Conservation (phyloP, 805 yeast species). For the Naumovozyma baii region DNA sequence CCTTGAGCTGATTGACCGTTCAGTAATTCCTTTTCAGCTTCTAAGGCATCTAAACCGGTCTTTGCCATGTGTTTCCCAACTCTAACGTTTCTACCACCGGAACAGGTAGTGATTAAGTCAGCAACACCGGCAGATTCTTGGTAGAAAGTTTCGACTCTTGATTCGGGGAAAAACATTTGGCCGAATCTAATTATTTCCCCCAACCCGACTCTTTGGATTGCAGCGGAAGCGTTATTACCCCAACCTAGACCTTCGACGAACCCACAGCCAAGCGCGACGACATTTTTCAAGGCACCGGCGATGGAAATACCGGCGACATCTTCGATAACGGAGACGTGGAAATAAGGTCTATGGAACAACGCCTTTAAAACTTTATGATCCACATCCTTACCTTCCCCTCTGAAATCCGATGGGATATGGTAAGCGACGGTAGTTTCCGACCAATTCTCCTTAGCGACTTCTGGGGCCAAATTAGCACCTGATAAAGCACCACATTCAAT, state of each 20-base stretch:
- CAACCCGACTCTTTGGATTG: conserved; percentile 90
- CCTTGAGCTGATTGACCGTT: conserved; percentile 98
- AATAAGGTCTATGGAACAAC: conserved; percentile 92
- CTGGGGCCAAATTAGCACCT: conserved; percentile 96
- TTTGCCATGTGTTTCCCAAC: conserved; percentile 81
- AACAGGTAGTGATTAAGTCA: conserved; percentile 91
- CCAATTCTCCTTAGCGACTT: conserved; percentile 90
- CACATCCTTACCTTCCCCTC: conserved; percentile 38
- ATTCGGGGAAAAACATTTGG: conserved; percentile 62
- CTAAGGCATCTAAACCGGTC: conserved; percentile 64
- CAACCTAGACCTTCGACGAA: conserved; percentile 94
- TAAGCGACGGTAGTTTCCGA: conserved; percentile 96
- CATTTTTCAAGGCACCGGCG: conserved; percentile 94
- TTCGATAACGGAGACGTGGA: conserved; percentile 84
- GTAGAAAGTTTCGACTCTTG: conserved; percentile 70
- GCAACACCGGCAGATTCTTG: conserved; percentile 97
- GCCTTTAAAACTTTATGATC: conserved; percentile 63
- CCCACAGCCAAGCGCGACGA: conserved; percentile 92
- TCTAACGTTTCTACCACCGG: conserved; percentile 92
- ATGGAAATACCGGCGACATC: conserved; percentile 94
- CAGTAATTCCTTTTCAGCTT: conserved; percentile 72
- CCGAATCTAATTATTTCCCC: conserved; percentile 84
- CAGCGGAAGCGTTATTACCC: conserved; percentile 98
- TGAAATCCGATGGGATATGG: conserved; percentile 52
- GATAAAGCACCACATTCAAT: conserved; percentile 91